Percentiles rank a stretch among this genome's conserved stretches.
phyloP scores from a whole-genome alignment of 148 eudicot species.

The Spergularia bocconei region DNA sequence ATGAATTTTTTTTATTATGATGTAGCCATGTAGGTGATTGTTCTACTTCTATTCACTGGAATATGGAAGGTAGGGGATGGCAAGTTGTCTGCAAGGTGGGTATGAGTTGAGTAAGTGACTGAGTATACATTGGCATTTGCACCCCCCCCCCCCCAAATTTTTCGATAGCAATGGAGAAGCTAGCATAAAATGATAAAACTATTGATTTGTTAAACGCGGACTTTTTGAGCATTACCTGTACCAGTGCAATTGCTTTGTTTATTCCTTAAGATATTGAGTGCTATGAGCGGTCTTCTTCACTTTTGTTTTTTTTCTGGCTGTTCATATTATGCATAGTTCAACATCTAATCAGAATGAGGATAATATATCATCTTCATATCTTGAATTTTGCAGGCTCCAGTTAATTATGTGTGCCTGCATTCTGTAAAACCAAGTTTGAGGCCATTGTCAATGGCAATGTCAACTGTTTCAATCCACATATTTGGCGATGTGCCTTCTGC shows the following conservation, averaged over 20 bases:
- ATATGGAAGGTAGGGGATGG: no score
- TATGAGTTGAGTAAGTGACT: neutral
- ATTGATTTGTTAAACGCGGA: no score
- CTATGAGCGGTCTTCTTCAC: neutral
- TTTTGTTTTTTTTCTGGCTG: neutral
- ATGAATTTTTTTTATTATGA: neutral
- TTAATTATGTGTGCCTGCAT: conserved; percentile 83
- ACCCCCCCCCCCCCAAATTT: neutral
- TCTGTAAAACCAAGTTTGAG: conserved; percentile 73
- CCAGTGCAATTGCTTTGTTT: no score
- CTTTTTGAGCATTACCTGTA: no score
- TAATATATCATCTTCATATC: neutral
- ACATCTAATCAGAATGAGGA: neutral
- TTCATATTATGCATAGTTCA: neutral
- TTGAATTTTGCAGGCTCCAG: conserved; percentile 64
- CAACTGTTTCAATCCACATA: conserved; percentile 78
- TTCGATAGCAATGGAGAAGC: neutral
- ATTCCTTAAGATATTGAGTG: neutral
- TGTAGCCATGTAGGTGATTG: no score
- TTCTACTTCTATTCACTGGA: no score
- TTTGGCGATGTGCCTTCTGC: conserved; percentile 94
- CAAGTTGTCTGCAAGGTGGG: neutral
- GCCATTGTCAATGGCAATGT: conserved; percentile 90
- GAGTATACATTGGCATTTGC: no score
- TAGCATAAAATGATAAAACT: no score